Conservation (phyloP, 2,329 filamentous ascomycete genomes). For the Ophiostoma sp. region DNA sequence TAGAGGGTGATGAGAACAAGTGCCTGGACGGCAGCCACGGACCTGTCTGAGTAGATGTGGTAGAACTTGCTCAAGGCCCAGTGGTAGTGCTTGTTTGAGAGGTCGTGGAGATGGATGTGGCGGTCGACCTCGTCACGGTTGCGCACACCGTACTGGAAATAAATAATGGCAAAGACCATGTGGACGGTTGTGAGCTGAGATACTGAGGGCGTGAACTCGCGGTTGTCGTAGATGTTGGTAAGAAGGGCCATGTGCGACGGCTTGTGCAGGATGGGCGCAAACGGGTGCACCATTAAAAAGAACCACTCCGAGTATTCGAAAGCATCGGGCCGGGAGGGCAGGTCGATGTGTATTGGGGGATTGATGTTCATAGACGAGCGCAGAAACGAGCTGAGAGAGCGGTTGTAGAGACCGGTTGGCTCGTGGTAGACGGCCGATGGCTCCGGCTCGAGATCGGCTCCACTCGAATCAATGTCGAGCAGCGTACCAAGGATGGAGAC, state of each 20-base stretch:
- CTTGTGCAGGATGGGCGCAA: constrained; percentile 71
- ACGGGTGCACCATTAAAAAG: constrained; percentile 65
- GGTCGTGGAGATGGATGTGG: constrained; percentile 52
- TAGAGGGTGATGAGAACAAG: constrained; percentile 66
- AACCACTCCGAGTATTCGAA: constrained; percentile 70
- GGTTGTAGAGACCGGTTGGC: constrained; percentile 54
- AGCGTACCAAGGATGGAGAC: constrained; percentile 75
- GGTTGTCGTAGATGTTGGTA: constrained; percentile 64
- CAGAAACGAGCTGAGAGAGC: constrained; percentile 66
- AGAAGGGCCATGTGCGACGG: constrained; percentile 65
- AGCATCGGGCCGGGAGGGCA: constrained; percentile 61
- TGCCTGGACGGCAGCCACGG: constrained; percentile 65
- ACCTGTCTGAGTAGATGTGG: constrained; percentile 56
- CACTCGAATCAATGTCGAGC: constrained; percentile 66
- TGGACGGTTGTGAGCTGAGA: constrained; percentile 67
- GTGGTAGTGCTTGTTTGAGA: constrained; percentile 74
- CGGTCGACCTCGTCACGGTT: constrained; percentile 55
- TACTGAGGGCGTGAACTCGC: constrained; percentile 54
- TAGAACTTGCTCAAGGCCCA: constrained; percentile 66
- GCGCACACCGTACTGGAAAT: constrained; percentile 69
- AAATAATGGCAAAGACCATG: constrained; percentile 73
- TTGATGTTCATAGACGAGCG: constrained; percentile 60
- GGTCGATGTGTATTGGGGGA: constrained; percentile 49
- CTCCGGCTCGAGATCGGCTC: constrained; percentile 32
- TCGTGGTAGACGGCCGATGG: constrained; percentile 19